Percentiles rank a stretch among this genome's conserved stretches.
Evolutionary conservation across 2,329 filamentous ascomycete genomes (phyloP).

Genomic region (Verticillium dahliae): DNA sequence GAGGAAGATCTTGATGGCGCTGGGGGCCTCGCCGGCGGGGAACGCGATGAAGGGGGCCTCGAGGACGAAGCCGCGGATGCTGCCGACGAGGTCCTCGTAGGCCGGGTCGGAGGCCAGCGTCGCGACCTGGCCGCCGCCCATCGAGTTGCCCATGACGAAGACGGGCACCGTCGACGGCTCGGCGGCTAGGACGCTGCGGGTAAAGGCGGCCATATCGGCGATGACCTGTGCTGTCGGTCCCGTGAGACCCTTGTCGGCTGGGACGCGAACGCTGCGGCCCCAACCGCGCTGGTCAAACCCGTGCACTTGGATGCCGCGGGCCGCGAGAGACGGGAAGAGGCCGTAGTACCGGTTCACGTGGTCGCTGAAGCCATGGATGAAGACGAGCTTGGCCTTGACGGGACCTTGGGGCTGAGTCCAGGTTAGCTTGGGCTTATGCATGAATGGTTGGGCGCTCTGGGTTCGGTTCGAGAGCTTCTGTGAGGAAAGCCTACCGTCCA

Average conservation of each 20-base stretch:
- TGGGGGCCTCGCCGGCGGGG: constrained; percentile 57
- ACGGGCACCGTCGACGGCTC: constrained; percentile 39
- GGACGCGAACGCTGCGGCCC: constrained; percentile 63
- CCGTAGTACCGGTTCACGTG: constrained; percentile 71
- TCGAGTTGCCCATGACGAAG: constrained; percentile 85
- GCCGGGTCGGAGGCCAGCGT: constrained; percentile 45
- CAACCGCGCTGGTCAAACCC: constrained; percentile 85
- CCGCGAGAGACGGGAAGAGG: constrained; percentile 65
- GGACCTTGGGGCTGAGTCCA: constrained; percentile 42
- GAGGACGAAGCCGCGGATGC: constrained; percentile 66
- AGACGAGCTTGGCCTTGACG: constrained; percentile 65
- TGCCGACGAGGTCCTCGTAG: constrained; percentile 47
- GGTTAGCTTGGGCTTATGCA: constrained; percentile 4
- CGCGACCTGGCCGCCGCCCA: constrained; percentile 78
- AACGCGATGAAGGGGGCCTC: constrained; percentile 78
- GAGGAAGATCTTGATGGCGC: constrained; percentile 51
- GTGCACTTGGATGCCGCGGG: constrained; percentile 66
- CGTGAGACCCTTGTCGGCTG: constrained; percentile 61
- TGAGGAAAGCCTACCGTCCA: constrained; percentile 42
- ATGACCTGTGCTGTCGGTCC: constrained; percentile 69
- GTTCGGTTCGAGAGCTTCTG: background rate
- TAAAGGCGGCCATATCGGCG: constrained; percentile 71
- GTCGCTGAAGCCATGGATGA: constrained; percentile 88
- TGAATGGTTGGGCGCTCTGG: background rate
- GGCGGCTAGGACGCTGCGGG: constrained; percentile 45